Conservation (phyloP, 1,284 basidiomycete species). For the Microbotryomycetes sp. region DNA sequence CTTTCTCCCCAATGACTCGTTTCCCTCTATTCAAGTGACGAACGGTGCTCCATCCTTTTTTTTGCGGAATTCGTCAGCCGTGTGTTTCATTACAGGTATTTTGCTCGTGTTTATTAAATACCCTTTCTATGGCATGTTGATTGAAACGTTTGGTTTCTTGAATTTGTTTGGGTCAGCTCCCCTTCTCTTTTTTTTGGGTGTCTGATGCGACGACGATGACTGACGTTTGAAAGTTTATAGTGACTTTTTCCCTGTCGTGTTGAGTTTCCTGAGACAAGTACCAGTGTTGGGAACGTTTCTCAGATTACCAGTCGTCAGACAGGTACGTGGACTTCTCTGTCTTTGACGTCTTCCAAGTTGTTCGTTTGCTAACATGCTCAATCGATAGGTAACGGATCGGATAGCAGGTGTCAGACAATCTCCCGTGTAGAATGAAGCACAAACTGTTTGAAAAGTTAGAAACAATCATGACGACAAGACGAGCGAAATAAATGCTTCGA, state of each 20-base stretch:
- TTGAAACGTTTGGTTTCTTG: conserved; percentile 93
- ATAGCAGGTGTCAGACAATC: conserved; percentile 45
- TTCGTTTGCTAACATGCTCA: neutral
- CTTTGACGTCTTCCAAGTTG: neutral
- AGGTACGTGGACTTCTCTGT: conserved; percentile 36
- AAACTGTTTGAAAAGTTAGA: too few species aligned
- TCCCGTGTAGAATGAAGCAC: conserved; percentile 43
- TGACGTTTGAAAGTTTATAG: conserved; percentile 47
- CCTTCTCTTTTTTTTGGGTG: neutral
- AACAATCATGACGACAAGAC: too few species aligned
- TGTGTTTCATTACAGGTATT: conserved; percentile 85
- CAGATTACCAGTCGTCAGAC: conserved; percentile 58
- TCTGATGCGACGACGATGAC: neutral
- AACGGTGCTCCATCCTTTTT: neutral
- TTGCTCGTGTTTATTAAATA: conserved; percentile 81
- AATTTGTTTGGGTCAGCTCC: conserved; percentile 89
- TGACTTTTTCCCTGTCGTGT: conserved; percentile 97
- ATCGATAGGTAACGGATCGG: conserved; percentile 42
- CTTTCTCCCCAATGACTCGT: neutral
- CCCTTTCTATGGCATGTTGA: conserved; percentile 85
- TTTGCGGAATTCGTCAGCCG: conserved; percentile 45
- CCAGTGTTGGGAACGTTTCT: conserved; percentile 85
- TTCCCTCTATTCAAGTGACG: neutral
- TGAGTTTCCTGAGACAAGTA: conserved; percentile 90
- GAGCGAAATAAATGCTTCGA: too few species aligned